Percentiles rank a stretch among this genome's conserved stretches.
These are phyloP conservation scores for Vitis rupestris DNA, from an alignment of 164 flowering plant species.

Conservation along the genomic window DNA sequence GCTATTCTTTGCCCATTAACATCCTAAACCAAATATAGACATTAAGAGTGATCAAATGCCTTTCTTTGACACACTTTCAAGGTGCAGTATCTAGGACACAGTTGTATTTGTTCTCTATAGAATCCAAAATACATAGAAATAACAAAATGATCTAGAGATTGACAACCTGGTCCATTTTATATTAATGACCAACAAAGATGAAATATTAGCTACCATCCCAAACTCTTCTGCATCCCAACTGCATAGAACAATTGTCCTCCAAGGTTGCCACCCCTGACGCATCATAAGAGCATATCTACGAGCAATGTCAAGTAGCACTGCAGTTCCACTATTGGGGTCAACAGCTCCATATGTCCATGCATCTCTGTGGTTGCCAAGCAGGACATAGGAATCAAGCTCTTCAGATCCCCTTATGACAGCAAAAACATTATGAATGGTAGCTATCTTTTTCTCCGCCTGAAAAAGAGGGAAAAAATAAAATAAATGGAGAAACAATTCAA, in stretches of 20 bases:
- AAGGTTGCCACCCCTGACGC: slow-evolving; percentile 75
- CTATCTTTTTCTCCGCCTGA: slow-evolving; percentile 76
- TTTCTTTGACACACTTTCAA: background rate
- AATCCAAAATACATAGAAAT: background rate
- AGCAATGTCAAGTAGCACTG: slow-evolving; percentile 88
- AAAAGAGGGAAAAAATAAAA: background rate
- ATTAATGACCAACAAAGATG: background rate
- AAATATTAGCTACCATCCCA: slow-evolving; percentile 82
- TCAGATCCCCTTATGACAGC: slow-evolving; percentile 74
- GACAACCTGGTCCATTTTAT: background rate
- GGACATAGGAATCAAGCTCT: slow-evolving; percentile 86
- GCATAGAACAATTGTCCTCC: slow-evolving; percentile 83
- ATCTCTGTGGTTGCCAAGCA: slow-evolving; percentile 98
- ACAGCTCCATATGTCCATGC: slow-evolving; percentile 99
- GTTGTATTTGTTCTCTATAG: background rate
- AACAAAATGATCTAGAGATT: background rate
- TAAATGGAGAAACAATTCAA: background rate
- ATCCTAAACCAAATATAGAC: background rate
- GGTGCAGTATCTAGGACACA: background rate
- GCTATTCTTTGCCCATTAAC: background rate
- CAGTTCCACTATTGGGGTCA: slow-evolving; percentile 98
- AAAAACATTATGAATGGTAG: slow-evolving; percentile 63
- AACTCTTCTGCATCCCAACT: slow-evolving; percentile 99
- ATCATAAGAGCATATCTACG: slow-evolving; percentile 61
- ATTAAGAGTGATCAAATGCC: background rate